Evolutionary conservation across 345 rosid species (phyloP), one percentile per base, ranked within the genome.

Genomic region (Syzygium jambos): DNA sequence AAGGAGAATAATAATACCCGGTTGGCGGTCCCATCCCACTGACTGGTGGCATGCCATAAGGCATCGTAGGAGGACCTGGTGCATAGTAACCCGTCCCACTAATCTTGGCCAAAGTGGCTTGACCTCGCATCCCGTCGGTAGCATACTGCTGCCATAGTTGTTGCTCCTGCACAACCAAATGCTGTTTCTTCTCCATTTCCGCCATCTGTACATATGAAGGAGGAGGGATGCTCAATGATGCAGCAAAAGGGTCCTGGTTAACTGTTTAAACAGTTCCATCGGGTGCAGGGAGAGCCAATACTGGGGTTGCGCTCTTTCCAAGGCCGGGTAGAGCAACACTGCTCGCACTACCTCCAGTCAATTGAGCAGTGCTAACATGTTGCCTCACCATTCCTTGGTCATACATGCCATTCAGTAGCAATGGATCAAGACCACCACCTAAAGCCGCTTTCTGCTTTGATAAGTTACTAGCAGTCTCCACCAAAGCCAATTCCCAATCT

Each of bases 401-500:
- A 89, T 98, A 98, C 98, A 95, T 96, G 10, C 99, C 99, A 82
- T 93, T 95, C 85, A 98, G 92, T 63, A 96, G 80, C 92, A 98
- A 89, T 0, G 97, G 91, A 90, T 98, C 98, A 9, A 98, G 88
- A 15, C 99, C 99, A n/a, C 99, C 98, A 1, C 94, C 96, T 86
- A 94, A 52, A 23, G 94, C 90, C 9, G 96, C 95, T 90, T 91
- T 92, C 92, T 96, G 99, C 89, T 92, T 93, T 0, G 98, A 92
- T 56, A 96, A 89, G 88, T 95, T 93, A 86, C 98, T 94, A 5
- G 97, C 96, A 0, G 99, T 88, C 89, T 96, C 99, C 12, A 95
- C 99, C 91, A 98, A 91, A 21, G 98, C 99, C 88, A 95, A 46
- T 85, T 98, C 99, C 99, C 99, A 98, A 92, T 95, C 99, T 51